A percentile compares a stretch with the other conserved stretches of the same genome.
Evolutionary conservation across 306 rosid species (phyloP).

Genomic region (Ammopiptanthus mongolicus): DNA sequence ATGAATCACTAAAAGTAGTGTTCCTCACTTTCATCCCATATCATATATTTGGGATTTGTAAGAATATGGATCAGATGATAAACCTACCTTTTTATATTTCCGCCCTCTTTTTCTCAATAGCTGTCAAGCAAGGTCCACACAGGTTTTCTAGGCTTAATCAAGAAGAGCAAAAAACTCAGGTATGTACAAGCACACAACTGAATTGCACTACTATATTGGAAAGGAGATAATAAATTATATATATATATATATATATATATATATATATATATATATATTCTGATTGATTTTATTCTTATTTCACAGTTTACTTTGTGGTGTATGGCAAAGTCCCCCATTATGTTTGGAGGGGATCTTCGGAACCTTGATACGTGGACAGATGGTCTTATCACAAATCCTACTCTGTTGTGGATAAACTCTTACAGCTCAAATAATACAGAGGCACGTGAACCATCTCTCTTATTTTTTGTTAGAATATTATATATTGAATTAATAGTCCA

Average conservation of each 20-base stretch:
- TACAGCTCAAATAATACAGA: conserved; percentile 56
- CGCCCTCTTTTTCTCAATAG: conserved; percentile 16
- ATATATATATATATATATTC: background rate
- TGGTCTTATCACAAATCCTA: conserved; percentile 52
- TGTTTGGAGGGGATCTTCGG: conserved; percentile 82
- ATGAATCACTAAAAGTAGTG: background rate
- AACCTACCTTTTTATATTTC: background rate
- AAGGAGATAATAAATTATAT: background rate
- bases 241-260: background rate
- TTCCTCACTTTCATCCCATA: background rate
- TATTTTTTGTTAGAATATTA: background rate
- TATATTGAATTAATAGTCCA: too few relatives aligned
- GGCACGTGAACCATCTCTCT: conserved; percentile 35
- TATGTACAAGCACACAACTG: background rate
- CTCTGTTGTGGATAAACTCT: conserved; percentile 56
- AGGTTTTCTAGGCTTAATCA: conserved; percentile 36
- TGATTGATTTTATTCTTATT: background rate
- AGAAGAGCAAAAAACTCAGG: conserved; percentile 71
- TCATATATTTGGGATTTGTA: background rate
- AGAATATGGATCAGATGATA: background rate
- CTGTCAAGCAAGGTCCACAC: conserved; percentile 64
- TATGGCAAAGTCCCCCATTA: conserved; percentile 75
- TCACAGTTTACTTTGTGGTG: conserved; percentile 71
- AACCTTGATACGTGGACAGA: conserved; percentile 35
- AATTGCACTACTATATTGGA: background rate